Percentiles rank a stretch among this genome's conserved stretches.
Evolutionary conservation across 768 basidiomycete genomes (phyloP).

Genomic region (Boletus rufocinnamomeus): DNA sequence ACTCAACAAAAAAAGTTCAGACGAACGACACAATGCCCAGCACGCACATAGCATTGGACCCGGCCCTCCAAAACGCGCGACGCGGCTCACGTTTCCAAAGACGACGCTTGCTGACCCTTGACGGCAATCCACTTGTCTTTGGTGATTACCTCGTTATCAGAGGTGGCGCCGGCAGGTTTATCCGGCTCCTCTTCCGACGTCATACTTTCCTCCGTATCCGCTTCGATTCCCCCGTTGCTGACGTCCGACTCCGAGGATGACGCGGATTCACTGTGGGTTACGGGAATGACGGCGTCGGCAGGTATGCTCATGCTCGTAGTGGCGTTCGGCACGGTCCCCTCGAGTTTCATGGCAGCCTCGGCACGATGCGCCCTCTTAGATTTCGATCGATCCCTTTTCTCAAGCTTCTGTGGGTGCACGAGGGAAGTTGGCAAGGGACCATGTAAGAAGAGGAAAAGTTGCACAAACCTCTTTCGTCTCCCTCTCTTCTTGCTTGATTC

Average conservation of each 20-base stretch:
- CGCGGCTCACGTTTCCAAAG: slow-evolving; percentile 14
- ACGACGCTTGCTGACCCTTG: slow-evolving; percentile 46
- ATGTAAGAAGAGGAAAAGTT: neutral
- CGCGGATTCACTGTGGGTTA: slow-evolving; percentile 34
- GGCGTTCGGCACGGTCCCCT: slow-evolving; percentile 11
- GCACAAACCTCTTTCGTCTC: slow-evolving; percentile 47
- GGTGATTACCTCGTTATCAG: slow-evolving; percentile 31
- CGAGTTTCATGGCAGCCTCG: slow-evolving; percentile 35
- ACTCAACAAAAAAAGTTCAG: slow-evolving; percentile 17
- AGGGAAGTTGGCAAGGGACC: neutral
- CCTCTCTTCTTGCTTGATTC: slow-evolving; percentile 43
- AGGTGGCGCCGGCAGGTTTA: slow-evolving; percentile 33
- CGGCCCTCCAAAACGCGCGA: neutral
- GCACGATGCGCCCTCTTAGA: slow-evolving; percentile 48
- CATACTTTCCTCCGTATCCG: slow-evolving; percentile 74
- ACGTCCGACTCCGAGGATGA: slow-evolving; percentile 62
- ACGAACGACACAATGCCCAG: slow-evolving; percentile 7
- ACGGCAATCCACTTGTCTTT: slow-evolving; percentile 82
- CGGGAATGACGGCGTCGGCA: slow-evolving; percentile 22
- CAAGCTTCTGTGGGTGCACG: slow-evolving; percentile 44
- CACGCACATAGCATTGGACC: neutral
- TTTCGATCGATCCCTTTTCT: slow-evolving; percentile 59
- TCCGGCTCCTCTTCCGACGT: slow-evolving; percentile 70
- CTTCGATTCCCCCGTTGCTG: slow-evolving; percentile 62
- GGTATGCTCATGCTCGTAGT: slow-evolving; percentile 13